Conservation (phyloP, 2,329 filamentous ascomycete species). For the Talaromyces atroroseus region DNA sequence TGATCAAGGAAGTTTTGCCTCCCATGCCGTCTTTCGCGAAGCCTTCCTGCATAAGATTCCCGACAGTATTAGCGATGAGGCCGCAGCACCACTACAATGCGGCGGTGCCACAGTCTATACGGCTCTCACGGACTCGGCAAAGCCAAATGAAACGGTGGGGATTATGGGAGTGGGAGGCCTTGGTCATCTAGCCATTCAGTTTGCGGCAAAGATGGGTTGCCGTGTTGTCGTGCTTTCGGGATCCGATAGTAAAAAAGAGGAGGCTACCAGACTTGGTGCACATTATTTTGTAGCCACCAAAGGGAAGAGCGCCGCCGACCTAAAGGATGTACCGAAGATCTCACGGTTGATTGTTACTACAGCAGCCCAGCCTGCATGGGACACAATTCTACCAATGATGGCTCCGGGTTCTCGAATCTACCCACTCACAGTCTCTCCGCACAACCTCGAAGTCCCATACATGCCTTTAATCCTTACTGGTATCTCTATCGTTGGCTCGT, state of each 20-base stretch:
- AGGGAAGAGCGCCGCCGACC: constrained; percentile 36
- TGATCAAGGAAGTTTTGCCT: constrained; percentile 29
- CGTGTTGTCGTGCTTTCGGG: constrained; percentile 56
- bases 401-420: constrained; percentile 26
- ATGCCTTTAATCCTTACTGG: constrained; percentile 20
- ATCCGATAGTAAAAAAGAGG: constrained; percentile 44
- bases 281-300: constrained; percentile 52
- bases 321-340: constrained; percentile 26
- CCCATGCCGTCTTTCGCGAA: constrained; percentile 31
- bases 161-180: constrained; percentile 68
- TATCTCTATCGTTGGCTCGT: constrained; percentile 43
- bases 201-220: constrained; percentile 63
- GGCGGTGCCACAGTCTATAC: constrained; percentile 41
- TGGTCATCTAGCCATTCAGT: constrained; percentile 67
- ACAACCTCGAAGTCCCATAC: constrained; percentile 23
- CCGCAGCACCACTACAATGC: constrained; percentile 33
- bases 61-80: constrained; percentile 22
- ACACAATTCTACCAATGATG: constrained; percentile 25
- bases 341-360: constrained; percentile 31
- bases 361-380: constrained; percentile 29
- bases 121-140: constrained; percentile 61
- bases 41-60: constrained; percentile 36
- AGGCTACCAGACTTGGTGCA: constrained; percentile 50
- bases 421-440: constrained; percentile 24
- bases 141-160: constrained; percentile 63